Evolutionary conservation across 176 grass and related monocot species (phyloP).

Genomic region (Oryza officinalis): DNA sequence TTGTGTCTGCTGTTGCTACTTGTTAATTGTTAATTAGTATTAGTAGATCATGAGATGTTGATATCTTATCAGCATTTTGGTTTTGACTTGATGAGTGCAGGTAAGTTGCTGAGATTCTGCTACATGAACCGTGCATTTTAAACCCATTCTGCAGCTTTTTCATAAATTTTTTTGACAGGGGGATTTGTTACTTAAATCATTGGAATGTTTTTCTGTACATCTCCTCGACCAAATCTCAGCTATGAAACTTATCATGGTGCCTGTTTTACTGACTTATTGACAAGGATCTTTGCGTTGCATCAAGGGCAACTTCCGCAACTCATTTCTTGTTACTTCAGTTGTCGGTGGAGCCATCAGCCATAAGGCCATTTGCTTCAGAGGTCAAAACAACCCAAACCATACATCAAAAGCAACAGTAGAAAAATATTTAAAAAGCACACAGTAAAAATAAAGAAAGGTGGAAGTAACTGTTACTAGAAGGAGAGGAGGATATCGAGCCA

Average conservation of each 20-base stretch:
- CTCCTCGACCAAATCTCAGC: neutral
- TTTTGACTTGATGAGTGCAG: neutral
- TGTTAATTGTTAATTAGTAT: neutral
- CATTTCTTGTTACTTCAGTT: conserved; percentile 35
- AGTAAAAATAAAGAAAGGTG: neutral
- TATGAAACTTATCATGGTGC: neutral
- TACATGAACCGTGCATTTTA: neutral
- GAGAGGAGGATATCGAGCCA: neutral
- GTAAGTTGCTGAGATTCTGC: neutral
- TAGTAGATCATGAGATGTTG: neutral
- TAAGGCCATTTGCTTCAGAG: neutral
- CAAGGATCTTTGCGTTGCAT: conserved; percentile 25
- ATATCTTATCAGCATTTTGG: conserved; percentile 1
- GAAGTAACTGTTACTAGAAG: neutral
- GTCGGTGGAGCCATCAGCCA: conserved; percentile 45
- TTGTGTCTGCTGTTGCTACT: neutral
- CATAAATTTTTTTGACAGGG: neutral
- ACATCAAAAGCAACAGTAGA: conserved; percentile 19
- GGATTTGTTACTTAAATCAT: neutral
- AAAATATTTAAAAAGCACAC: neutral
- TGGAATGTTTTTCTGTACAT: neutral
- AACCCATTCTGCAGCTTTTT: neutral
- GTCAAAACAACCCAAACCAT: conserved; percentile 37
- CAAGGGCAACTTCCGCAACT: conserved; percentile 26
- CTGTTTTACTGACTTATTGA: conserved; percentile 6